phyloP scores from a whole-genome alignment of 768 basidiomycete species.

The Mycena amicta region DNA sequence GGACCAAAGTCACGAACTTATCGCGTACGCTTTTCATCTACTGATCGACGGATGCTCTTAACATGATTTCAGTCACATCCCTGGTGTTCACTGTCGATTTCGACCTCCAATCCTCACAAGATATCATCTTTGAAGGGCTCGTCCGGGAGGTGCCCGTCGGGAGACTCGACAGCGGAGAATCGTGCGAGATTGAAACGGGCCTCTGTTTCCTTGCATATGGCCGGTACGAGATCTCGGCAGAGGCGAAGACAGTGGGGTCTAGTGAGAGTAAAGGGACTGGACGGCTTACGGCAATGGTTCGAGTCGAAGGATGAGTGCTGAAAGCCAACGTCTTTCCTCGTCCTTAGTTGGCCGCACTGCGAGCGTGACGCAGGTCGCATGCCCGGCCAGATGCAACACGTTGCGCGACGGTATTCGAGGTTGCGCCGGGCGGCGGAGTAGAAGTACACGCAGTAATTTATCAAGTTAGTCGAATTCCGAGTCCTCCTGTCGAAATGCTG shows the following conservation, averaged over 20 bases:
- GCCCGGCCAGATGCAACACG: background rate
- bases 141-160: constrained; percentile 65
- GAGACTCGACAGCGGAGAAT: constrained; percentile 56
- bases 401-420: background rate
- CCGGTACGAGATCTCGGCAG: constrained; percentile 55
- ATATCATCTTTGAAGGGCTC: constrained; percentile 72
- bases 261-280: constrained; percentile 39
- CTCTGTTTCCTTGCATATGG: constrained; percentile 78
- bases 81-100: constrained; percentile 57
- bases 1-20: constrained; percentile 61
- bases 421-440: constrained; percentile 1
- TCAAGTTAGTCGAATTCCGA: constrained; percentile 72
- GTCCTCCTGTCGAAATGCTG: constrained; percentile 78
- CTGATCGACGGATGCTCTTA: background rate
- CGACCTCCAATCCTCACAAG: constrained; percentile 58
- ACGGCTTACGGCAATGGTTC: constrained; percentile 42
- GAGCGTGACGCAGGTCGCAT: background rate
- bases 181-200: constrained; percentile 52
- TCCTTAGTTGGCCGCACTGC: too few species aligned
- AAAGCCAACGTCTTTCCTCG: too few species aligned
- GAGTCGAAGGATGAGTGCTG: constrained; percentile 23
- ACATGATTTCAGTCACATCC: constrained; percentile 45
- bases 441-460: constrained; percentile 3
- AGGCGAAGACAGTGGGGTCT: constrained; percentile 40
- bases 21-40: constrained; percentile 51